Evolutionary conservation across 805 yeast genomes (phyloP).

Genomic region (Tetrapisispora pingtungensis): DNA sequence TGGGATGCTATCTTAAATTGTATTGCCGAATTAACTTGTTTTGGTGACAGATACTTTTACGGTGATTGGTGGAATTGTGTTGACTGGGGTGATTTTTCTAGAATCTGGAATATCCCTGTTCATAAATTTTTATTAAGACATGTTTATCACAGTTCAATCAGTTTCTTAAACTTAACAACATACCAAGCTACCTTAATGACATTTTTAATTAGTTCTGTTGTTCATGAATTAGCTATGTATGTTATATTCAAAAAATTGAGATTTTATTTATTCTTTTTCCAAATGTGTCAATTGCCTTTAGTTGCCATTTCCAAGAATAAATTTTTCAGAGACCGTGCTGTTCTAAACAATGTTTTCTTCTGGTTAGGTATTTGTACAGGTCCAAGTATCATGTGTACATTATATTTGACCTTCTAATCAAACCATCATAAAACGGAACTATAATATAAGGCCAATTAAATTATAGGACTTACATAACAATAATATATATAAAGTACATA

Average conservation of each 20-base stretch:
- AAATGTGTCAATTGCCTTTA: slow-evolving; percentile 82
- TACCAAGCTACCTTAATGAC: slow-evolving; percentile 65
- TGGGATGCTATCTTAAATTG: slow-evolving; percentile 93
- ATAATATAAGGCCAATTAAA: too few species aligned
- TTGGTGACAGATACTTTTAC: slow-evolving; percentile 87
- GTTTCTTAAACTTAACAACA: slow-evolving; percentile 59
- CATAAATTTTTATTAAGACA: slow-evolving; percentile 83
- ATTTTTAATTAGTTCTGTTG: slow-evolving; percentile 64
- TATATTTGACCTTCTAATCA: slow-evolving; percentile 62
- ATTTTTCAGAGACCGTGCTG: slow-evolving; percentile 43
- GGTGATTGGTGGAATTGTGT: slow-evolving; percentile 97
- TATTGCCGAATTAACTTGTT: slow-evolving; percentile 77
- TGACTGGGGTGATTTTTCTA: slow-evolving; percentile 86
- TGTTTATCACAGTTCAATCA: slow-evolving; percentile 84
- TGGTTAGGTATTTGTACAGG: slow-evolving; percentile 90
- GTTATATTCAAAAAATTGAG: slow-evolving; percentile 71
- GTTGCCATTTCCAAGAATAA: slow-evolving; percentile 51
- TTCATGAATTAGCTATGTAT: slow-evolving; percentile 91
- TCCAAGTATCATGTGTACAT: slow-evolving; percentile 78
- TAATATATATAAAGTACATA: too few species aligned
- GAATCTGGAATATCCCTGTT: slow-evolving; percentile 93
- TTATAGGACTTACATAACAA: not conserved
- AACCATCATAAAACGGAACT: not conserved
- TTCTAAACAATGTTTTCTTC: slow-evolving; percentile 71
- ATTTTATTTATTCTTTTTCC: slow-evolving; percentile 70